Conservation (phyloP, 441 rosid species). For the Manihot esculenta region DNA sequence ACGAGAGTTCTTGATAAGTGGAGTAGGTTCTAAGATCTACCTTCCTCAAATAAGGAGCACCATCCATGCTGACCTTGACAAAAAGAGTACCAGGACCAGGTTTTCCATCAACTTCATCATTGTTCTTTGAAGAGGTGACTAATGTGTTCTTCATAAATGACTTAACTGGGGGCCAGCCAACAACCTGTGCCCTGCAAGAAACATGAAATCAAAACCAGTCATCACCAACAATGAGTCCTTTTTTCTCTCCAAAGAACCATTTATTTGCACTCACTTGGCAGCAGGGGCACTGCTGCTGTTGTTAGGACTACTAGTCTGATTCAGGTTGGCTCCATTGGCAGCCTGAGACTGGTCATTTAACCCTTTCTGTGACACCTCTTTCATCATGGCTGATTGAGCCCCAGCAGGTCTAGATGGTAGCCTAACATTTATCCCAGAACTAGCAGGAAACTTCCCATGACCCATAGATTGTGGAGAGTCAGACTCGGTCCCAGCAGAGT, state of each 20-base stretch:
- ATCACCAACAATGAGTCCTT: not conserved
- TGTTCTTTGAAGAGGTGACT: conserved; percentile 53
- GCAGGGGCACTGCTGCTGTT: conserved; percentile 55
- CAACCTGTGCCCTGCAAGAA: conserved; percentile 60
- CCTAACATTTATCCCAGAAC: conserved; percentile 49
- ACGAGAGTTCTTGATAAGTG: conserved; percentile 53
- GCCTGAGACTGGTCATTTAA: conserved; percentile 42
- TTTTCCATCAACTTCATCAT: conserved; percentile 66
- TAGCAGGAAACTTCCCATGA: conserved; percentile 47
- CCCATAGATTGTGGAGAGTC: conserved; percentile 43
- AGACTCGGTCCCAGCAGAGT: conserved; percentile 38
- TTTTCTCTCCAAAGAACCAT: not conserved
- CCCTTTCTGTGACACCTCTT: conserved; percentile 44
- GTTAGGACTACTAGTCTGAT: conserved; percentile 39
- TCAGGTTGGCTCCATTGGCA: conserved; percentile 31
- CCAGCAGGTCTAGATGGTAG: conserved; percentile 47
- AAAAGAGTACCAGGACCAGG: conserved; percentile 57
- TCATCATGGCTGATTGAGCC: conserved; percentile 38
- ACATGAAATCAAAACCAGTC: conserved; percentile 10
- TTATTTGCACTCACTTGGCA: conserved; percentile 57
- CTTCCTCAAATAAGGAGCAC: conserved; percentile 73
- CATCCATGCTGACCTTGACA: conserved; percentile 77
- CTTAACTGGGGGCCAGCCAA: conserved; percentile 80
- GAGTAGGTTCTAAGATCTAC: conserved; percentile 59
- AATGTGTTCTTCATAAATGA: conserved; percentile 57